Base-by-base conservation (phyloP, 495 filamentous ascomycete genomes). In the Xylaria curta region DNA sequence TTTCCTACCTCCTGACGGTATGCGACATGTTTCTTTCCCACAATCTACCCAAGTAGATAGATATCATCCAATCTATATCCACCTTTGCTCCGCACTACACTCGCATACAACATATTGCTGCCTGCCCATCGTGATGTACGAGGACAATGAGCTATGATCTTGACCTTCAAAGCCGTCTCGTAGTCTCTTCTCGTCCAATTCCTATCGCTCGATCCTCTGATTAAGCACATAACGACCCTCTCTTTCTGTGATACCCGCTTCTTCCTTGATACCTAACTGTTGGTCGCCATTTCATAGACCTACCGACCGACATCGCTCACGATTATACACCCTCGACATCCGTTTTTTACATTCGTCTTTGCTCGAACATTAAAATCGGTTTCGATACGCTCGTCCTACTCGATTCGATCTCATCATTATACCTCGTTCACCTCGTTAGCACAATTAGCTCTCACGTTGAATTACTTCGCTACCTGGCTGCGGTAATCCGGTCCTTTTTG, bases 101-200 rank as follows among this genome's bases (percentile, higher is more conserved):
- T 17, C 28, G 5, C 33, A 28, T 46, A 47, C 42, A 38, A 46
- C 33, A 36, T 9, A 33, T 60, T 31, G 15, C 3, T 53, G 31
- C 31, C 12, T 63, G 33, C 56, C 26, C 36, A 31, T 58, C 49
- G 7, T 42, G 46, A 68, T 58, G 51, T 44, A 4, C 15, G 15
- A 58, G 12, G 24, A 10, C 6, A 54, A 12, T 15, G 4, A 54
- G 19, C 33, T 17, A 33, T 68, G 38, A 19, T 46, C 15, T 19
- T 24, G 38, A 40, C 54, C 38, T 56, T 56, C 49, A 67, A 36
- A 10, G 51, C 40, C 66, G 13, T 67, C 26, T 60, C 38, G 51
- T 46, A 28, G 3, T 21, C n/a, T 59, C 36, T 15, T 47, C 51
- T 38, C 3, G 5, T 19, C 17, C 66, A 13, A 28, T 33, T 69